A percentile compares a stretch with the other conserved stretches of the same genome.
Evolutionary conservation across 2,329 filamentous ascomycete species (phyloP).

Genomic region (Pseudomassariella vexata): DNA sequence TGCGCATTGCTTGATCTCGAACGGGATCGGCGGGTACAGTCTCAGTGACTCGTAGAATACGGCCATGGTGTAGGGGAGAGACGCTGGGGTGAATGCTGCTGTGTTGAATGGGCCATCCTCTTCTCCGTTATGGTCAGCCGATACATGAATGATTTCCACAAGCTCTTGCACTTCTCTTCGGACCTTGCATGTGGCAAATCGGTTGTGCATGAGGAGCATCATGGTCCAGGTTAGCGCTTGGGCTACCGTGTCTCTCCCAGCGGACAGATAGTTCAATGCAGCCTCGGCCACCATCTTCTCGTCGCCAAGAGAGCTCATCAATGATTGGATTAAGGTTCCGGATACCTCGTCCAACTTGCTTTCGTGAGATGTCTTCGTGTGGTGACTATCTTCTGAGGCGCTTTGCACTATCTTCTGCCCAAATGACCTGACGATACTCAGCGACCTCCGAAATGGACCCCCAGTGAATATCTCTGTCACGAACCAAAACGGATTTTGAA

Average conservation of each 20-base stretch:
- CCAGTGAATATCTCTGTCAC: conserved; percentile 51
- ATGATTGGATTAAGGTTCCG: conserved; percentile 53
- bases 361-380: conserved; percentile 7
- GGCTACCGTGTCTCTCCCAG: conserved; percentile 58
- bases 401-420: conserved; percentile 52
- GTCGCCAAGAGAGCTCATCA: conserved; percentile 51
- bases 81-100: conserved; percentile 32
- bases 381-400: conserved; percentile 36
- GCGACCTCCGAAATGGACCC: conserved; percentile 38
- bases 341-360: conserved; percentile 35
- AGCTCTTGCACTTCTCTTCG: conserved; percentile 33
- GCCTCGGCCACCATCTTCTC: conserved; percentile 55
- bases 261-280: conserved; percentile 61
- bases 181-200: conserved; percentile 31
- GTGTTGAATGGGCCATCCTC: conserved; percentile 13
- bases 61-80: conserved; percentile 52
- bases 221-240: conserved; percentile 61
- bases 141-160: conserved; percentile 9
- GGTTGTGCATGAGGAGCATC: conserved; percentile 52
- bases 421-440: conserved; percentile 46
- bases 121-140: conserved; percentile 5
- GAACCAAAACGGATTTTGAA: conserved; percentile 61
- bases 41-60: conserved; percentile 58
- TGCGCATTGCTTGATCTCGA: conserved; percentile 58
- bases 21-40: conserved; percentile 58